Evolutionary conservation across 2,329 filamentous ascomycete species (phyloP).

Genomic region (Raffaelea arxii): DNA sequence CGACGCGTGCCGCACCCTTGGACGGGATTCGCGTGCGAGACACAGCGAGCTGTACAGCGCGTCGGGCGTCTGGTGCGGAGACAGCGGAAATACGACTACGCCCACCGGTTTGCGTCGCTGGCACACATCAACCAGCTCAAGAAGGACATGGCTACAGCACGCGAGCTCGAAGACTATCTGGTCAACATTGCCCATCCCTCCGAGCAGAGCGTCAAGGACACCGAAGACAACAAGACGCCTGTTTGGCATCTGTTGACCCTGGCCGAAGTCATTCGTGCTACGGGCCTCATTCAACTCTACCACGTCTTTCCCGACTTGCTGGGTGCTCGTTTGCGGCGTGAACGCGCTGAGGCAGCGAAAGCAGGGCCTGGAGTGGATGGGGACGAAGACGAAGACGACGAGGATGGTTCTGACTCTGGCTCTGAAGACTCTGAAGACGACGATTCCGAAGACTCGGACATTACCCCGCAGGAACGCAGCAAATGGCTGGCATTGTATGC

Average conservation of each 20-base stretch:
- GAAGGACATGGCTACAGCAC: slow-evolving; percentile 23
- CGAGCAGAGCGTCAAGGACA: slow-evolving; percentile 35
- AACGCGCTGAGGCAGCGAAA: slow-evolving; percentile 12
- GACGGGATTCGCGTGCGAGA: slow-evolving; percentile 35
- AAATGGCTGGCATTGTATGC: slow-evolving; percentile 40
- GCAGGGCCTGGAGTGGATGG: background rate
- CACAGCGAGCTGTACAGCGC: slow-evolving; percentile 33
- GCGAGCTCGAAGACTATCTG: slow-evolving; percentile 35
- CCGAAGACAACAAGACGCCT: slow-evolving; percentile 40
- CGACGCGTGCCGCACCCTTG: slow-evolving; percentile 32
- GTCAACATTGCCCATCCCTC: slow-evolving; percentile 33
- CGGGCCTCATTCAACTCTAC: slow-evolving; percentile 44
- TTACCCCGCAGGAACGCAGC: slow-evolving; percentile 15
- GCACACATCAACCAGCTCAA: slow-evolving; percentile 18
- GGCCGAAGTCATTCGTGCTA: slow-evolving; percentile 41
- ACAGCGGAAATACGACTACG: slow-evolving; percentile 21
- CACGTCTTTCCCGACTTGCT: slow-evolving; percentile 41
- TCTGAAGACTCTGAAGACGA: too few species aligned
- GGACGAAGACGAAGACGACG: slow-evolving; percentile 9
- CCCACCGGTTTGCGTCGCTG: slow-evolving; percentile 23
- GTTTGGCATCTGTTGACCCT: slow-evolving; percentile 42
- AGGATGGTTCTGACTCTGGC: slow-evolving; percentile 9
- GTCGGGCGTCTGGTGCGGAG: slow-evolving; percentile 31
- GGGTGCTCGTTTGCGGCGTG: slow-evolving; percentile 26
- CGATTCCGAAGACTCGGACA: background rate